Base-by-base conservation (phyloP, 345 rosid species). In the Brassica rapa region DNA sequence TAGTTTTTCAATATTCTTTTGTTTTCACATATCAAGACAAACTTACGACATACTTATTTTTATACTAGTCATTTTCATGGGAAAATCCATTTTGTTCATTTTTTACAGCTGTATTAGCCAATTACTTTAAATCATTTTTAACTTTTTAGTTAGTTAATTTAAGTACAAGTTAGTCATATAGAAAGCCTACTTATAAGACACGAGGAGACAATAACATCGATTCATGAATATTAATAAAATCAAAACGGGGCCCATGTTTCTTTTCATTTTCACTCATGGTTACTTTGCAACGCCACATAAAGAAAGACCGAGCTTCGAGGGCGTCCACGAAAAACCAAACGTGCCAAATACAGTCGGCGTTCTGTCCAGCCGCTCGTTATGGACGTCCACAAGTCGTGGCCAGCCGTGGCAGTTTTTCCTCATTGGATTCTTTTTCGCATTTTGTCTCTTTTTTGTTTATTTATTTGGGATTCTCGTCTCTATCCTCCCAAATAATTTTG, bases 1-100 rank as follows among this genome's bases (percentile, higher is more conserved):
- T 68, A 74, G 71, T 74, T 74, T 53, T 70, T 74, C 51, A 62
- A 74, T 80, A 74, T 80, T 80, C 79, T 74, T 80, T 69, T 80
- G 83, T 80, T 63, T 80, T 69, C 75, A 41, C 32, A 62, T 74
- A 4, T 30, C 30, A 80, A 55, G 75, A 80, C 83, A 68, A 79
- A 68, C 74, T 74, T 27, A 16, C 1, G 67, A 63, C 79, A 80
- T 53, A 41, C 67, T 64, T 27, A 39, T 21, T 74, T 74, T 62
- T 69, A 16, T 68, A 19, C 19, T 19, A 29, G 14, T 68, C 32
- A 59, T 16, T 7, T 53, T 3, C 32, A 7, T 59, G 63, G 32
- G 14, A 10, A 10, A 4, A 59, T 59, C 63, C 14, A 24, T 24
- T 24, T 59, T 59, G 63, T 59, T 19, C 14, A 5, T 23, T 59